Evolutionary conservation across 176 grass and related monocot genomes (phyloP).

Genomic region (Otatea glauca): DNA sequence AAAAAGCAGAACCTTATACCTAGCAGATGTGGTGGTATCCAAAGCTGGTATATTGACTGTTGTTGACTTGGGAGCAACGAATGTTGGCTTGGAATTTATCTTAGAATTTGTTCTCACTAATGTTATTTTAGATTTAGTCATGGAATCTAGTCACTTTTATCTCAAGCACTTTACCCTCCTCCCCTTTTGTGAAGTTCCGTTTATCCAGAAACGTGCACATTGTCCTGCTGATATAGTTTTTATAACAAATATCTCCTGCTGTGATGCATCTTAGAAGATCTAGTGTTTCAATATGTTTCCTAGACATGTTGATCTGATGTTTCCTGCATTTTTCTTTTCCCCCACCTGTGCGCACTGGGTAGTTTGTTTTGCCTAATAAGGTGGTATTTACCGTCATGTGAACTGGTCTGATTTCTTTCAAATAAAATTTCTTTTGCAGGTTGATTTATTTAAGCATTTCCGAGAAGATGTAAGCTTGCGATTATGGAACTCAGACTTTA

Average conservation of each 20-base stretch:
- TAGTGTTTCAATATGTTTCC: neutral
- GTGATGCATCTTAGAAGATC: neutral
- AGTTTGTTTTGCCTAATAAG: neutral
- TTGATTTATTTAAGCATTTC: conserved; percentile 91
- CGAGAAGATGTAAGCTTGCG: conserved; percentile 94
- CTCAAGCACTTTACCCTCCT: neutral
- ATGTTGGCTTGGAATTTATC: conserved; percentile 17
- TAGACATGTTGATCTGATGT: neutral
- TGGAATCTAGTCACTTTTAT: neutral
- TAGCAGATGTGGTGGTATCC: neutral
- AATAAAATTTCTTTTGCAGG: conserved; percentile 50
- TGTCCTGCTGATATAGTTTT: conserved; percentile 9
- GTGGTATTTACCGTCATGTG: neutral
- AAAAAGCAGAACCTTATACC: neutral
- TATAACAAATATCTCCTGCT: neutral
- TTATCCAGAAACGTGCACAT: neutral
- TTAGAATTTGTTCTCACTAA: neutral
- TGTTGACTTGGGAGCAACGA: neutral
- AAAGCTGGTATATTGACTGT: neutral
- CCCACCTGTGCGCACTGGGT: neutral
- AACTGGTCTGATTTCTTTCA: neutral
- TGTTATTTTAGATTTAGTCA: conserved; percentile 14
- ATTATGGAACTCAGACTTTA: conserved; percentile 91
- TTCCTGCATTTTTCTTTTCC: neutral
- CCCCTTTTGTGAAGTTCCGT: neutral